Conservation (phyloP, 148 eudicot genomes). For the Drosera capensis region DNA sequence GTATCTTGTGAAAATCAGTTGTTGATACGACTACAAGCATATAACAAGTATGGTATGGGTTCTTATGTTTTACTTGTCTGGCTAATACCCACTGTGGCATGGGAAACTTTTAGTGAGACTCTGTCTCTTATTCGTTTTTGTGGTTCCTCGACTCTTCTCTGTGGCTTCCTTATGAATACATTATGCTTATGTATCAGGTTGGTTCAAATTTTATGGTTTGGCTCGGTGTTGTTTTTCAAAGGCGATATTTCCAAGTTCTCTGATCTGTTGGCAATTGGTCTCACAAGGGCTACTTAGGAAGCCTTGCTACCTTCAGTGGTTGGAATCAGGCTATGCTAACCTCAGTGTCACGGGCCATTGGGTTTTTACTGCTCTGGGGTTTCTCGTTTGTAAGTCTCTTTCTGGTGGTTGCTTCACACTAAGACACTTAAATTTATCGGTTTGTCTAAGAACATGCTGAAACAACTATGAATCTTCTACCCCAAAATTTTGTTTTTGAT, state of each 20-base stretch:
- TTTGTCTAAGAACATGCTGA: neutral
- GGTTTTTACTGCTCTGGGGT: conserved; percentile 54
- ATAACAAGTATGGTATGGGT: too few species aligned
- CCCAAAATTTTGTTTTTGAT: too few species aligned
- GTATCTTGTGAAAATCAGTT: too few species aligned
- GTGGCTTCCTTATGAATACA: too few species aligned
- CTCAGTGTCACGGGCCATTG: conserved; percentile 71
- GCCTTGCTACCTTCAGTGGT: conserved; percentile 92
- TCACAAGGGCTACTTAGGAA: conserved; percentile 90
- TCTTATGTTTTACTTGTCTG: too few species aligned
- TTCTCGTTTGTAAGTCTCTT: conserved; percentile 37
- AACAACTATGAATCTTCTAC: too few species aligned
- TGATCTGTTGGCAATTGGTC: conserved; percentile 58
- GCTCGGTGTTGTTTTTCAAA: conserved; percentile 86
- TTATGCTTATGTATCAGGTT: conserved; percentile 21
- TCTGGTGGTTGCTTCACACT: neutral
- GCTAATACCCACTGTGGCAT: too few species aligned
- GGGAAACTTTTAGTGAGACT: too few species aligned
- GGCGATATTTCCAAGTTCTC: conserved; percentile 40
- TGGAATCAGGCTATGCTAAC: conserved; percentile 92
- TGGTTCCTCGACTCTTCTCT: too few species aligned
- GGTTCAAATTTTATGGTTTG: conserved; percentile 98
- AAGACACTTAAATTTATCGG: neutral
- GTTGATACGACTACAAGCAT: too few species aligned
- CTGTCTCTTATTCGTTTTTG: too few species aligned